phyloP scores from a whole-genome alignment of 2,329 filamentous ascomycete genomes.

The Fusarium napiforme region DNA sequence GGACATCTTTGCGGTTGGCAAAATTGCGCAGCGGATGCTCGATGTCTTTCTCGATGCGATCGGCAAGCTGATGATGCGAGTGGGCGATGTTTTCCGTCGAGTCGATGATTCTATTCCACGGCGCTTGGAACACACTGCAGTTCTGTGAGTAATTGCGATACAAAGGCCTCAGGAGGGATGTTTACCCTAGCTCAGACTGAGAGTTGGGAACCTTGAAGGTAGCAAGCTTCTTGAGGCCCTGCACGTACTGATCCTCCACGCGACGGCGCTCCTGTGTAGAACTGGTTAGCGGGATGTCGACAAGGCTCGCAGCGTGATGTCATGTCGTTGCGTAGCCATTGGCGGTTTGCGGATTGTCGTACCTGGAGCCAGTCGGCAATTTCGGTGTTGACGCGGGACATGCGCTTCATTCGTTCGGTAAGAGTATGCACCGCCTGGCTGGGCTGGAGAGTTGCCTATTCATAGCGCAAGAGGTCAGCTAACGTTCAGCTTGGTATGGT shows the following conservation, averaged over 20 bases:
- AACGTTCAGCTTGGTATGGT: not conserved
- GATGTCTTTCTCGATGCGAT: conserved; percentile 87
- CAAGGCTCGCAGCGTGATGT: not conserved
- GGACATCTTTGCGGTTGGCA: conserved; percentile 77
- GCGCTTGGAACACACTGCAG: conserved; percentile 83
- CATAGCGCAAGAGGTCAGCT: conserved; percentile 37
- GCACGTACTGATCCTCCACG: conserved; percentile 90
- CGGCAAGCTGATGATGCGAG: conserved; percentile 83
- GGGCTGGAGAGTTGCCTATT: conserved; percentile 82
- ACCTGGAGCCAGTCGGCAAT: conserved; percentile 98
- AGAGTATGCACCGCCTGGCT: conserved; percentile 83
- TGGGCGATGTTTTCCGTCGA: conserved; percentile 83
- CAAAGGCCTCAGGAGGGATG: not conserved
- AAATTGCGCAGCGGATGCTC: conserved; percentile 86
- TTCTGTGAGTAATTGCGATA: conserved; percentile 29
- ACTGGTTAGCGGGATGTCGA: conserved; percentile 16
- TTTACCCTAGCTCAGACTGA: conserved; percentile 87
- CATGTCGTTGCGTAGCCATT: conserved; percentile 11
- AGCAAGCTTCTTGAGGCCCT: conserved; percentile 82
- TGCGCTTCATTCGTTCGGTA: conserved; percentile 87
- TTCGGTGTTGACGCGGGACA: conserved; percentile 85
- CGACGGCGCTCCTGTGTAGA: conserved; percentile 82
- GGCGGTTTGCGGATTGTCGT: conserved; percentile 47
- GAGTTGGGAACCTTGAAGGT: conserved; percentile 79
- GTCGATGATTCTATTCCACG: conserved; percentile 88